Percentiles rank a stretch among this genome's conserved stretches.
These are phyloP conservation scores for Moniliella sp. DNA, from an alignment of 1,284 basidiomycete species.

Conservation along the genomic window DNA sequence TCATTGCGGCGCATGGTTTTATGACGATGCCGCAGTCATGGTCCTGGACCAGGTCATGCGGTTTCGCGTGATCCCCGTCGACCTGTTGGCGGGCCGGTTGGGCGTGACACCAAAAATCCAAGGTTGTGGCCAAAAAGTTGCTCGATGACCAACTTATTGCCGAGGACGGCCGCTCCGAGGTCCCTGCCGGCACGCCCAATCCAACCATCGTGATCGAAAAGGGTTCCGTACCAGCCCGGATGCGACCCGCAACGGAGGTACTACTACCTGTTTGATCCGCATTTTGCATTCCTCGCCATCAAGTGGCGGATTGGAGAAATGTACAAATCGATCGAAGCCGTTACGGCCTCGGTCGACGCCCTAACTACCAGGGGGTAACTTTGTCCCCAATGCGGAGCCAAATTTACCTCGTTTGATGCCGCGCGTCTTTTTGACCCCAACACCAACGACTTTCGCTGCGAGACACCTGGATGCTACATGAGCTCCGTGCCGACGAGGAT, in stretches of 20 bases:
- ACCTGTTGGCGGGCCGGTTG: constrained; percentile 66
- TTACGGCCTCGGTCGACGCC: constrained; percentile 44
- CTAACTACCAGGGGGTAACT: constrained; percentile 62
- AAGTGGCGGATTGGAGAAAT: constrained; percentile 95
- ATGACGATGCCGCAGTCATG: constrained; percentile 73
- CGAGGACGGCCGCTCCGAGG: background rate
- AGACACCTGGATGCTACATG: constrained; percentile 39
- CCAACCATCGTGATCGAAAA: constrained; percentile 23
- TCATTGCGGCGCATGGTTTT: constrained; percentile 74
- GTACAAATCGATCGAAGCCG: constrained; percentile 65
- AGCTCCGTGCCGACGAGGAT: constrained; percentile 76
- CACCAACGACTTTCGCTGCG: constrained; percentile 35
- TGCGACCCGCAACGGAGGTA: constrained; percentile 38
- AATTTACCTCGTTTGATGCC: constrained; percentile 66
- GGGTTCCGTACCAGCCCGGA: constrained; percentile 3
- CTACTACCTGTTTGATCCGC: constrained; percentile 86
- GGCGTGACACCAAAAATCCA: constrained; percentile 72
- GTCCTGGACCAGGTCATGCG: constrained; percentile 77
- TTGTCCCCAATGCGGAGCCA: constrained; percentile 66
- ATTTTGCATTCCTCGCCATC: constrained; percentile 85
- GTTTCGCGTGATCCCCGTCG: constrained; percentile 80
- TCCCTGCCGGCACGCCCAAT: constrained; percentile 6
- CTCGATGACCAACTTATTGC: constrained; percentile 52
- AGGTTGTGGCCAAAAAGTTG: constrained; percentile 68
- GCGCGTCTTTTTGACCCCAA: constrained; percentile 55